Conservation (phyloP, 179 eudicot genomes). For the Gypsophila paniculata region DNA sequence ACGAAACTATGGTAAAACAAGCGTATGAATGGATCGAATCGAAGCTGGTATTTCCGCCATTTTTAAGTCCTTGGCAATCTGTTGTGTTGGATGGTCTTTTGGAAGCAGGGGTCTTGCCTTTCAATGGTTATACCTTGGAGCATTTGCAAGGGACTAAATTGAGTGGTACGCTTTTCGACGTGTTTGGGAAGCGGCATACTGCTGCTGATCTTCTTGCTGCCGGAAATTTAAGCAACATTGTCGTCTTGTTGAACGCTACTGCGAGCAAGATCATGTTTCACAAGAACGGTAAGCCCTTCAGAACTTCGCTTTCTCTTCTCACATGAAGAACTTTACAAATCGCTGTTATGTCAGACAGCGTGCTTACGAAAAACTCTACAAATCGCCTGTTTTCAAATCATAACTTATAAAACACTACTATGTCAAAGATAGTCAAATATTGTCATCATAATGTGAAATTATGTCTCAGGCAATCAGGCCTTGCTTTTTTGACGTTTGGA, state of each 20-base stretch:
- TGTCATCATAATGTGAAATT: neutral
- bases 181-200: constrained; percentile 35
- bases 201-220: constrained; percentile 40
- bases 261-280: constrained; percentile 36
- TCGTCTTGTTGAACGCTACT: constrained; percentile 36
- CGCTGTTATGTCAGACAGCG: no score
- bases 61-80: constrained; percentile 38
- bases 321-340: no score
- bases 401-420: no score
- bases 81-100: constrained; percentile 35
- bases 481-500: neutral
- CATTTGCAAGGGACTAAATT: constrained; percentile 43
- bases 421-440: no score
- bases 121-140: constrained; percentile 41
- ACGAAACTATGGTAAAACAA: constrained; percentile 33
- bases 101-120: constrained; percentile 41
- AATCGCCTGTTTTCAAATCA: no score
- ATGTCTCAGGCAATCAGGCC: neutral
- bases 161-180: constrained; percentile 40
- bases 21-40: constrained; percentile 47
- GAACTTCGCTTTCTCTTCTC: neutral
- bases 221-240: constrained; percentile 31
- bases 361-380: no score
- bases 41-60: constrained; percentile 35
- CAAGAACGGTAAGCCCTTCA: constrained; percentile 20